phyloP scores from a whole-genome alignment of 331 rosid species.

The Arachis monticola region DNA sequence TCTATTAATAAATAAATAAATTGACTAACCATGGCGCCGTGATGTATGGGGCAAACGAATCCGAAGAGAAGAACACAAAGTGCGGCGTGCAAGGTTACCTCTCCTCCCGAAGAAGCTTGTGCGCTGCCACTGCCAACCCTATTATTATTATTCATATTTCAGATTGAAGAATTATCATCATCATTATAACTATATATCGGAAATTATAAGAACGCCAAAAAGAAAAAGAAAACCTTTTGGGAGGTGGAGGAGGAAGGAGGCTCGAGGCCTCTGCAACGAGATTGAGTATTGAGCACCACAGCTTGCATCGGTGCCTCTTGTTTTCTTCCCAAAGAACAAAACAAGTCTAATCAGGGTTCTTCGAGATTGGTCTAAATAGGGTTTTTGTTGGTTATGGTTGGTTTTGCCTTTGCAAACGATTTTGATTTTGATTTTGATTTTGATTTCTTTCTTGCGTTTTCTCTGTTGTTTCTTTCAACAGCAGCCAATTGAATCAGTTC shows the following conservation, averaged over 20 bases:
- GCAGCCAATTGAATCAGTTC: slow-evolving; percentile 6
- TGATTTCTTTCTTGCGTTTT: not conserved
- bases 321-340: slow-evolving; percentile 4
- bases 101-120: slow-evolving; percentile 37
- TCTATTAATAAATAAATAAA: not conserved
- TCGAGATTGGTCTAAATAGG: not conserved
- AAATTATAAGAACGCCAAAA: not conserved
- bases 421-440: not conserved
- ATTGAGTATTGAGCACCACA: slow-evolving; percentile 50
- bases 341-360: not conserved
- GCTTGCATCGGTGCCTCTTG: slow-evolving; percentile 41
- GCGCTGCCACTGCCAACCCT: slow-evolving; percentile 45
- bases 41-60: slow-evolving; percentile 27
- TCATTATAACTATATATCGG: not conserved
- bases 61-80: slow-evolving; percentile 25
- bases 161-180: not conserved
- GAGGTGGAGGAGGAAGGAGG: slow-evolving; percentile 25
- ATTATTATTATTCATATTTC: not conserved
- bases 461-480: not conserved
- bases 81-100: slow-evolving; percentile 2
- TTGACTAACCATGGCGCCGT: slow-evolving; percentile 39
- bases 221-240: slow-evolving; percentile 28
- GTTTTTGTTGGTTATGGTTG: not conserved
- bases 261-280: slow-evolving; percentile 37
- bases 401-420: not conserved